A percentile compares a stretch with the other conserved stretches of the same genome.
Conservation (phyloP, 306 rosid species). For the Cicer arietinum region DNA sequence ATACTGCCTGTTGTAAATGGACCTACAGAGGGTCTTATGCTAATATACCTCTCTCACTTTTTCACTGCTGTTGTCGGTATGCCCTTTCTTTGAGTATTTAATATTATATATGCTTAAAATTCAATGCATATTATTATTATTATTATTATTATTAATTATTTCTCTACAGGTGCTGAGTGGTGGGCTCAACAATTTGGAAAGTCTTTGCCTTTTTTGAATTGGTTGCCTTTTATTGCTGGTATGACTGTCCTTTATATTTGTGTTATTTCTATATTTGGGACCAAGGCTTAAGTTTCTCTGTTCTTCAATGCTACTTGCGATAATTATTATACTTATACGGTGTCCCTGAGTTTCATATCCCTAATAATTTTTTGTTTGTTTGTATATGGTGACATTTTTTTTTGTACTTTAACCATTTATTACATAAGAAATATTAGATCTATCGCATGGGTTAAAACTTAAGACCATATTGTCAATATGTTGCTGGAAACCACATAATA, state of each 20-base stretch:
- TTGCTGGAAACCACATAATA: too few relatives aligned
- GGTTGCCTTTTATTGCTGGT: slow-evolving; percentile 79
- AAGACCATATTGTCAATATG: too few relatives aligned
- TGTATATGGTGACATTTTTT: slow-evolving; percentile 17
- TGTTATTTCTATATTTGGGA: slow-evolving; percentile 26
- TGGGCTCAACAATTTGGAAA: slow-evolving; percentile 79
- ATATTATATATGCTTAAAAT: slow-evolving; percentile 3
- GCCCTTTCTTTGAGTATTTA: slow-evolving; percentile 40
- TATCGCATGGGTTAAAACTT: not conserved
- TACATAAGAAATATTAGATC: not conserved
- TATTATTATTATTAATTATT: not conserved
- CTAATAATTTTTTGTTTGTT: slow-evolving; percentile 19
- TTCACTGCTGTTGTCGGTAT: slow-evolving; percentile 90
- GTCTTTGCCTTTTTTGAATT: slow-evolving; percentile 74
- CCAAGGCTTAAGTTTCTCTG: slow-evolving; percentile 7
- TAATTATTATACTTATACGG: not conserved
- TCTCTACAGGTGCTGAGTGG: slow-evolving; percentile 83
- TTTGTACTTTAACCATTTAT: slow-evolving; percentile 10
- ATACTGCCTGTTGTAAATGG: slow-evolving; percentile 91
- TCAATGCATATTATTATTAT: slow-evolving; percentile 9
- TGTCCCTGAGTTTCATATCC: slow-evolving; percentile 9
- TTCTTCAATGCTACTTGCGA: not conserved
- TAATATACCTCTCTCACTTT: slow-evolving; percentile 72
- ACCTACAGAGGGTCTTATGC: slow-evolving; percentile 96
- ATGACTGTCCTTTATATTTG: slow-evolving; percentile 38